Evolutionary conservation across 164 flowering plant species (phyloP), one percentile per base, ranked within the genome.

Genomic region (Santalum album): DNA sequence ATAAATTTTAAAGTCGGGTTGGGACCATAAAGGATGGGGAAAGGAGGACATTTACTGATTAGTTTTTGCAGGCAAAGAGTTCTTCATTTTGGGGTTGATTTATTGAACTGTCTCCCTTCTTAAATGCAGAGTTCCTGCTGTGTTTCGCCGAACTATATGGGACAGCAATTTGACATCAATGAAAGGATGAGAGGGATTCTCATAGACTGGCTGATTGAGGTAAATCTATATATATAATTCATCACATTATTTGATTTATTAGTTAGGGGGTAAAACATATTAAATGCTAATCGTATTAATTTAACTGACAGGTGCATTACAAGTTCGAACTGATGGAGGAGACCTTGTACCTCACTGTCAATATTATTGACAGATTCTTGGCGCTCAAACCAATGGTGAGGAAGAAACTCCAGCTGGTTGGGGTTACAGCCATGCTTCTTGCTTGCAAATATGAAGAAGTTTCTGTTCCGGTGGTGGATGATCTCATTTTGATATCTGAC

Each of bases 191-290:
- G 97, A 67, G 90, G 78, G 0, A 86, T 86, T 22, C 86, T 86
- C 12, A 82, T 86, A 43, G 97, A 90, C 60, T 90, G 97, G 97
- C 72, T 90, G 32, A 90, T 90, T n/a, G 97, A 90, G 95, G 97
- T 89, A 71, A n/a, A n/a, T n/a, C n/a, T n/a, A n/a, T n/a, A n/a
- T n/a, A n/a, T 9, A 38, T 16, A 51, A 54, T 2, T 21, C 12
- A n/a, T 45, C 12, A 20, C 2, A 5, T 18, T 20, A 16, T 7
- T 14, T 17, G 35, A 1, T 25, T 2, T 10, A 16, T 15, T 11
- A 5, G 18, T 45, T 20, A n/a, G 9, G 2, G 15, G 21, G 45
- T 42, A 16, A 42, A 3, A 20, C 45, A 29, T 4, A 4, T n/a
- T n/a, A 29, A 29, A 29, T 29, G 34, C 34, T 29, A 9, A 4